These are phyloP conservation scores for Apiospora marii DNA, from an alignment of 2,329 filamentous ascomycete genomes.

Conservation along the genomic window DNA sequence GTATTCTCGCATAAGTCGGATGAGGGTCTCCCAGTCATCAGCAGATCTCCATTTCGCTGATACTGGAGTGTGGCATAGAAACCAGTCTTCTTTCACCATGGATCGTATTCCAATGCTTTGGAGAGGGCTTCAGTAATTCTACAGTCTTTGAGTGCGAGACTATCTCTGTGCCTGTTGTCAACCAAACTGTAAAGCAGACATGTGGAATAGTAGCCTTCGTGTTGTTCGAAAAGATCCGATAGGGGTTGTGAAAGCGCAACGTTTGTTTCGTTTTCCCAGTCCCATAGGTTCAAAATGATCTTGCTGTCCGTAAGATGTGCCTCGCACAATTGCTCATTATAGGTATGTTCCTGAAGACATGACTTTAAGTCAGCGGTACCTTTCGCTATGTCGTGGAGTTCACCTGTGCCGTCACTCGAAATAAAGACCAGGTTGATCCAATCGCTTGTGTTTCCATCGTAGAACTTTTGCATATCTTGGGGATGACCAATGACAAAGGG, in stretches of 20 bases:
- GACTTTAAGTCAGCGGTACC: too few species aligned
- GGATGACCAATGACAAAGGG: too few species aligned
- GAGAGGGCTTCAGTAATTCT: neutral
- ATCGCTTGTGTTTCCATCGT: too few species aligned
- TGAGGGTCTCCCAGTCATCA: neutral
- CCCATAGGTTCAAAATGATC: neutral
- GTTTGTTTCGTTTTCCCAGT: neutral
- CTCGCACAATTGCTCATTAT: too few species aligned
- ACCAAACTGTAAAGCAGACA: neutral
- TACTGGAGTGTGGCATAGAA: slow-evolving; percentile 3
- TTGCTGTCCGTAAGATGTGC: too few species aligned
- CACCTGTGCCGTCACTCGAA: too few species aligned
- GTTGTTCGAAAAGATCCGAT: slow-evolving; percentile 1
- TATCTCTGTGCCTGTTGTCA: neutral
- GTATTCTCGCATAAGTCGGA: slow-evolving; percentile 6
- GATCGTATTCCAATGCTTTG: neutral
- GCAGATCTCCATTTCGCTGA: neutral
- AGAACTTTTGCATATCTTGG: too few species aligned
- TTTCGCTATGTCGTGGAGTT: too few species aligned
- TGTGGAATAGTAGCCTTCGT: slow-evolving; percentile 3
- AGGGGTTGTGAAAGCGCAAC: neutral
- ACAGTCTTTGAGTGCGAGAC: slow-evolving; percentile 1
- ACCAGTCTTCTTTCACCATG: neutral
- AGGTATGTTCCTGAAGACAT: too few species aligned
- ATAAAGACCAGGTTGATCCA: too few species aligned